Base-by-base conservation (phyloP, 345 rosid genomes). In the Camelina neglecta region DNA sequence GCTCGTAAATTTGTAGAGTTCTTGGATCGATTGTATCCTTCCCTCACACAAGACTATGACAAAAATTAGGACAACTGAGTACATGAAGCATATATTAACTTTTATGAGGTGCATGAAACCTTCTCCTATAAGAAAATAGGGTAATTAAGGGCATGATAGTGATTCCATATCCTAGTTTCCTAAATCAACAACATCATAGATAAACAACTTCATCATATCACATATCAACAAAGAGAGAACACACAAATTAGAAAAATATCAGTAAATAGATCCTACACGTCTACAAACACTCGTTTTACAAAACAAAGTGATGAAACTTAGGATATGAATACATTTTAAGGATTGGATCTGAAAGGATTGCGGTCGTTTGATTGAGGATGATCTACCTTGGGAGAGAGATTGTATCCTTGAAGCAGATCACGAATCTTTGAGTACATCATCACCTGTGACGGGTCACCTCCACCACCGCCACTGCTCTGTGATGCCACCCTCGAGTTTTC, bases 401-500 rank as follows among this genome's bases (percentile, higher is more conserved):
- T 81, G 72, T 92, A 90, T 67, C 87, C 86, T 61, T 79, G 84
- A 67, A 85, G 88, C 56, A 88, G 75, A 77, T 87, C 93, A 7
- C 79, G 89, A 78, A 86, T 82, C 67, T 89, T 88, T 53, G 89
- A 72, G 82, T 83, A 86, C 81, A 89, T 81, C 81, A 89, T 60
- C 49, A 72, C 81, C 83, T 85, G 93, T 5, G 95, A 86, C 45
- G 97, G 83, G 49, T 92, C 97, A 21, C 85, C 93, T 15, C 88
- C 87, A 6, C 88, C 87, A 5, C 87, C 87, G 70, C 96, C 79
- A 51, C 79, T 67, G 53, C 79, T 67, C 47, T 67, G 79, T 51
- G 79, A 75, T 0, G 47, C 74, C 3, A 42, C 62, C 74, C 79
- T 67, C 5, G 79, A 50, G 8, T 44, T 88, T 71, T 92, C 99